Evolutionary conservation across 2,329 filamentous ascomycete species (phyloP), one percentile per base, ranked within the genome.

Genomic region (Beauveria sp.): DNA sequence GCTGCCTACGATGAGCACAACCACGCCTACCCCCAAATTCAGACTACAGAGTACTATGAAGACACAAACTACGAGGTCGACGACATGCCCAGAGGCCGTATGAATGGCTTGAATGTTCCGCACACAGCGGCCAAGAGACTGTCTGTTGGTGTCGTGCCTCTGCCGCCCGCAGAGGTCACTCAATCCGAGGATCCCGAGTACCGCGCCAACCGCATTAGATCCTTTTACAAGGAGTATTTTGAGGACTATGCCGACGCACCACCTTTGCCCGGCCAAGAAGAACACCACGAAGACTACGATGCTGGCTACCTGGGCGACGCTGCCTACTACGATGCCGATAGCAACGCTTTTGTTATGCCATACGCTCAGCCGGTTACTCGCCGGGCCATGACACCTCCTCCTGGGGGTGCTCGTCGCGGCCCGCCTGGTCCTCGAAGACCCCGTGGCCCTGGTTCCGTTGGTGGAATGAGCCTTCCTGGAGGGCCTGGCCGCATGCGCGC

Each of bases 211-310:
- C 87, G 94, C 62, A 99, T 99, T 67, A 85, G 94, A 72, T 99
- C 94, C 4, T 99, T 99, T 79, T 99, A 99, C 80, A 97, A 97
- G 78, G 94, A 99, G 72, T 99, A 99, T 77, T 99, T 99, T 68
- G 94, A 97, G 66, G 93, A 97, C 47, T 85, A 80, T 62, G 90
- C 86, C 71, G 73, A 75, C 47, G 66, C 71, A 6, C 68, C 74
- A n/a, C 78, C 77, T 28, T 57, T 68, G 65, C 76, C 73, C 12
- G 47, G 65, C 48, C 47, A 70, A 66, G 9, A 10, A 14, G 65
- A 80, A 59, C 90, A 92, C 73, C 87, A 90, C 64, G 89, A 92
- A 68, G 89, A 93, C 67, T 90, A 91, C 69, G 86, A 89, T 62
- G 77, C 84, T 22, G 84, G 86, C 65, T 91, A 89, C 70, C 79